These are phyloP conservation scores for Hamigera avellanea DNA, from an alignment of 495 filamentous ascomycete species.

Conservation along the genomic window DNA sequence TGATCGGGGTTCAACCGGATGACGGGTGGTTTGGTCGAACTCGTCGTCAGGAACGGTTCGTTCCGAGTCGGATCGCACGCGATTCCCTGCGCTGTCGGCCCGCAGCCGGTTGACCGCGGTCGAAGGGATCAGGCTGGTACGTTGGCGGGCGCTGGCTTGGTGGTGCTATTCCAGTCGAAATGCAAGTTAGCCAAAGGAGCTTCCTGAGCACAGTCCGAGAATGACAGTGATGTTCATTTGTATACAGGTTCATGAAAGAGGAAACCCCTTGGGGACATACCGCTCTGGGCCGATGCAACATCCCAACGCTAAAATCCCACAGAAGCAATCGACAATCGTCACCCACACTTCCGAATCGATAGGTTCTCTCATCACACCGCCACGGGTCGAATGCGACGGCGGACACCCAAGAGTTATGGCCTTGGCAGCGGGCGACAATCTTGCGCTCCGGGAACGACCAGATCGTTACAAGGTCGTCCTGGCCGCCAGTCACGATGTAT, in stretches of 20 bases:
- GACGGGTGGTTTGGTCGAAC: slow-evolving; percentile 43
- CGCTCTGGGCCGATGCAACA: slow-evolving; percentile 81
- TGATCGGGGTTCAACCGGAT: slow-evolving; percentile 70
- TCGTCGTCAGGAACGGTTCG: slow-evolving; percentile 37
- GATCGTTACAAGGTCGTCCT: slow-evolving; percentile 89
- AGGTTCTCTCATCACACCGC: slow-evolving; percentile 90
- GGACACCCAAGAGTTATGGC: slow-evolving; percentile 92
- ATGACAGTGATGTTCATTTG: too few relatives aligned
- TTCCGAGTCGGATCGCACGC: slow-evolving; percentile 53
- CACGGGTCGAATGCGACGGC: slow-evolving; percentile 90
- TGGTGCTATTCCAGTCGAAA: slow-evolving; percentile 28
- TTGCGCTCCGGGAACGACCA: slow-evolving; percentile 77
- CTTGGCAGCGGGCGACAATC: slow-evolving; percentile 85
- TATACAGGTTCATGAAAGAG: too few relatives aligned
- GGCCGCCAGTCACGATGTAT: slow-evolving; percentile 89
- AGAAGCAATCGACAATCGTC: slow-evolving; percentile 82
- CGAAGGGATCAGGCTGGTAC: slow-evolving; percentile 24
- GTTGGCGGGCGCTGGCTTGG: slow-evolving; percentile 26
- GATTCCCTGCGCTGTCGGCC: slow-evolving; percentile 50
- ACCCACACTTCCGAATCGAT: slow-evolving; percentile 90
- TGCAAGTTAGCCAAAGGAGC: slow-evolving; percentile 4
- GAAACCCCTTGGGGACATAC: slow-evolving; percentile 40
- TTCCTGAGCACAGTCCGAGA: too few relatives aligned
- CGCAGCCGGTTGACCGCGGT: slow-evolving; percentile 57
- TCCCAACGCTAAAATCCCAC: slow-evolving; percentile 96